Percentiles rank a stretch among this genome's conserved stretches.
phyloP scores from a whole-genome alignment of 495 filamentous ascomycete genomes.

The Lepraria neglecta region DNA sequence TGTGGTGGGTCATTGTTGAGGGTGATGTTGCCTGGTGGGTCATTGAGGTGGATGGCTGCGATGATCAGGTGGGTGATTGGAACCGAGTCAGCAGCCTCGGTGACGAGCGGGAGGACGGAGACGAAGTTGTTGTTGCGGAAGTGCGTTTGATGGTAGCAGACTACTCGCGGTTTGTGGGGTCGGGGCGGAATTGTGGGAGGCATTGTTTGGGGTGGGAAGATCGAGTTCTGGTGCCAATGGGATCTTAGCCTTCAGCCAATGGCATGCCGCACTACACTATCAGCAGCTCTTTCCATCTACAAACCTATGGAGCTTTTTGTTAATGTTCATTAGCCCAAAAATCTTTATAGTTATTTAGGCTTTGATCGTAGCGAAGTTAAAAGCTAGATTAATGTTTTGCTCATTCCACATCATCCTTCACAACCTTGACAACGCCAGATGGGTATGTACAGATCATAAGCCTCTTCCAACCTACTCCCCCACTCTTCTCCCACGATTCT shows the following conservation, averaged over 20 bases:
- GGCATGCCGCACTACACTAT: neutral
- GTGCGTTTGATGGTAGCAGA: constrained; percentile 71
- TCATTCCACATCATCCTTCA: too few species aligned
- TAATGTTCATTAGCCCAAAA: too few species aligned
- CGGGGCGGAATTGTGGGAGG: constrained; percentile 8
- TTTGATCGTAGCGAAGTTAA: neutral
- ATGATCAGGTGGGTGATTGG: constrained; percentile 66
- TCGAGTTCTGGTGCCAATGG: neutral
- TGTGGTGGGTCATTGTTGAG: constrained; percentile 68
- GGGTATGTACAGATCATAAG: neutral
- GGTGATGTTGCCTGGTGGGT: constrained; percentile 48
- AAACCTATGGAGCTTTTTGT: neutral
- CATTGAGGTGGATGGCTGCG: constrained; percentile 75
- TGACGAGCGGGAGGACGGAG: constrained; percentile 64
- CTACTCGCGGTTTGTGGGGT: constrained; percentile 41
- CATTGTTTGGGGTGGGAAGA: neutral
- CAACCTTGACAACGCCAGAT: neutral
- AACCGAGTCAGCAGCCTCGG: constrained; percentile 31
- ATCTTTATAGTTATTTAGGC: too few species aligned
- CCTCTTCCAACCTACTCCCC: neutral
- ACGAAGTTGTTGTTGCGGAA: constrained; percentile 54
- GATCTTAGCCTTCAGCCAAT: neutral
- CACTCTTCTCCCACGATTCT: neutral
- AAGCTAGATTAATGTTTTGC: too few species aligned
- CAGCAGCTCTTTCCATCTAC: neutral